These are phyloP conservation scores for Bondarzewia mesenterica DNA, from an alignment of 1,284 basidiomycete genomes.

Conservation along the genomic window DNA sequence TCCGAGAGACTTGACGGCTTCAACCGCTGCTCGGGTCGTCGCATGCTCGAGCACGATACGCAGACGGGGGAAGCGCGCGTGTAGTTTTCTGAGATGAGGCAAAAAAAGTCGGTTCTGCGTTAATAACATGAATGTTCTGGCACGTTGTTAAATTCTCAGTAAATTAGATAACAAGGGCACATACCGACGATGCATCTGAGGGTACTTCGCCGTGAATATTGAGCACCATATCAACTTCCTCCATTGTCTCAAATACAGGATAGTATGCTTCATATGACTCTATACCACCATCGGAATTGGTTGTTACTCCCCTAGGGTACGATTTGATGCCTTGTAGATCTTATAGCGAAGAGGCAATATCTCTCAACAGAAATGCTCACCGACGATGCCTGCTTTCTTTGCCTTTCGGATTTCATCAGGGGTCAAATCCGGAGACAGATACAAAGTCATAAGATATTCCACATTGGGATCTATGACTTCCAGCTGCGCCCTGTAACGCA, in stretches of 20 bases:
- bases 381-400: slow-evolving; percentile 74
- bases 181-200: slow-evolving; percentile 72
- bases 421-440: slow-evolving; percentile 86
- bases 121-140: slow-evolving; percentile 88
- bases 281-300: slow-evolving; percentile 94
- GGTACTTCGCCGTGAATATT: slow-evolving; percentile 98
- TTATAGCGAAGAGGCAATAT: slow-evolving; percentile 4
- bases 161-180: slow-evolving; percentile 15
- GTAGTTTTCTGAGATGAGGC: slow-evolving; percentile 80
- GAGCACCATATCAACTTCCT: slow-evolving; percentile 88
- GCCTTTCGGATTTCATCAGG: slow-evolving; percentile 90
- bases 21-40: slow-evolving; percentile 94
- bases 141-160: slow-evolving; percentile 4
- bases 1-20: slow-evolving; percentile 79
- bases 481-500: slow-evolving; percentile 75
- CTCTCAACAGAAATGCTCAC: slow-evolving; percentile 28
- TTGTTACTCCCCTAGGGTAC: slow-evolving; percentile 96
- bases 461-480: slow-evolving; percentile 71
- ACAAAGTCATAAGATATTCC: slow-evolving; percentile 94
- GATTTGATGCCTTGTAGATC: slow-evolving; percentile 78
- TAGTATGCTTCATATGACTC: slow-evolving; percentile 96
- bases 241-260: slow-evolving; percentile 92
- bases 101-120: slow-evolving; percentile 91
- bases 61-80: slow-evolving; percentile 82
- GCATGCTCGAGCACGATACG: slow-evolving; percentile 98